These are phyloP conservation scores for Auricularia auricula-judae DNA, from an alignment of 768 basidiomycete genomes.

Conservation along the genomic window DNA sequence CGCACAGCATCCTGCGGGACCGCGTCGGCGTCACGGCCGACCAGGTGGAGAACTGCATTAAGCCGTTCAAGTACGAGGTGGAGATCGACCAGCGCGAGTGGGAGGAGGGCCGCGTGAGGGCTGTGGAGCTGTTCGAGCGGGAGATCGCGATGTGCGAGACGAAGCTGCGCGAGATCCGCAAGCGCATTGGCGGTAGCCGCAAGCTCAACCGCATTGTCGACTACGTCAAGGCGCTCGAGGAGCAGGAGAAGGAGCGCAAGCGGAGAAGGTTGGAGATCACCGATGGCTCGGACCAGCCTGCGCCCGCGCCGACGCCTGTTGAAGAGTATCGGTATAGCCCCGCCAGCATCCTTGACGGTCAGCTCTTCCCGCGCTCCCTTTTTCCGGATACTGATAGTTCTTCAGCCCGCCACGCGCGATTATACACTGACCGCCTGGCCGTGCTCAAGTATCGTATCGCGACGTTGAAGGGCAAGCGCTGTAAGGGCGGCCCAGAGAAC, in stretches of 20 bases:
- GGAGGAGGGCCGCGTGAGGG: slow-evolving; percentile 68
- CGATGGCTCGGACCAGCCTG: slow-evolving; percentile 23
- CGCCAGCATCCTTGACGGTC: slow-evolving; percentile 82
- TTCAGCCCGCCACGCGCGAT: slow-evolving; percentile 82
- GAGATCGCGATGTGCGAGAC: slow-evolving; percentile 78
- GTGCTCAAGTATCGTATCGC: slow-evolving; percentile 79
- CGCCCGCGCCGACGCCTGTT: slow-evolving; percentile 22
- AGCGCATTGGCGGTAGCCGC: slow-evolving; percentile 79
- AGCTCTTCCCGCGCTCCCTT: slow-evolving; percentile 14
- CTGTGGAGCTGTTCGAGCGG: slow-evolving; percentile 71
- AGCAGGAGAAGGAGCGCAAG: slow-evolving; percentile 56
- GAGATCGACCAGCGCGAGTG: slow-evolving; percentile 91
- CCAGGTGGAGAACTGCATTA: slow-evolving; percentile 99
- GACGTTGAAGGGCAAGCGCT: slow-evolving; percentile 82
- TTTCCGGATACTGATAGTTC: slow-evolving; percentile 9
- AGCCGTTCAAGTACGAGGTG: slow-evolving; percentile 97
- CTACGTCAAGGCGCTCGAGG: slow-evolving; percentile 78
- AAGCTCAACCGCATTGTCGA: slow-evolving; percentile 63
- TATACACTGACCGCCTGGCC: slow-evolving; percentile 70
- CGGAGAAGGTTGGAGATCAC: slow-evolving; percentile 33
- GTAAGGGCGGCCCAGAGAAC: slow-evolving; percentile 76
- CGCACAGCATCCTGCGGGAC: slow-evolving; percentile 86
- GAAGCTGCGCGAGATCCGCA: slow-evolving; percentile 78
- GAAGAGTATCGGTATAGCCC: slow-evolving; percentile 88
- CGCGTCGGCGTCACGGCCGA: slow-evolving; percentile 91